Conservation (phyloP, 352 stramenopile species). For the Pythium rhizo-oryzae region DNA sequence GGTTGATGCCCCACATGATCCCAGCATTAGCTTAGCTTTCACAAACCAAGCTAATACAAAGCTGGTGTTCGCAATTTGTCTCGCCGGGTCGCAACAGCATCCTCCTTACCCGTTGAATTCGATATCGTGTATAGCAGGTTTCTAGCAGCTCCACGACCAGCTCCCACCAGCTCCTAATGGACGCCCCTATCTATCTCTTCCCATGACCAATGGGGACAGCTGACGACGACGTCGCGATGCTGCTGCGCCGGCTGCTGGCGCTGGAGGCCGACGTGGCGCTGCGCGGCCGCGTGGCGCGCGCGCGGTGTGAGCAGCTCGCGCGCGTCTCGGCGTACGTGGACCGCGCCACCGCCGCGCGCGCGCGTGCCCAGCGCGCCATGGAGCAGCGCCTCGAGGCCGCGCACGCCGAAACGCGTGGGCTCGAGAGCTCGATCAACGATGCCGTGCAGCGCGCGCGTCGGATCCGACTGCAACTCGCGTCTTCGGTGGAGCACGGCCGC, state of each 20-base stretch:
- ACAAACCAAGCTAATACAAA: too few relatives aligned
- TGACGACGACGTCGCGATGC: conserved; percentile 16
- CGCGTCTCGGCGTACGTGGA: conserved; percentile 32
- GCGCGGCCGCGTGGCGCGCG: conserved; percentile 32
- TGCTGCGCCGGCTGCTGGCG: conserved; percentile 16
- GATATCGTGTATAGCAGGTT: not conserved
- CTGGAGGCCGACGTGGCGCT: conserved; percentile 45
- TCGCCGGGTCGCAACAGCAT: conserved; percentile 10
- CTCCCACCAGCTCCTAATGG: too few relatives aligned
- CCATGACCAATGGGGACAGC: not conserved
- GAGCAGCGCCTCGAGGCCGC: conserved; percentile 13
- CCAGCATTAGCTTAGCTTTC: not conserved
- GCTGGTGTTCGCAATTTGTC: conserved; percentile 5
- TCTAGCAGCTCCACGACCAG: not conserved
- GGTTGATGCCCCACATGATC: too few relatives aligned
- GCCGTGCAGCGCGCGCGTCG: conserved; percentile 49
- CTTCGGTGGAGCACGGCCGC: not conserved
- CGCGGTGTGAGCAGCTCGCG: conserved; percentile 47
- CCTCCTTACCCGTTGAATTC: not conserved
- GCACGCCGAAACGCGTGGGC: conserved; percentile 34
- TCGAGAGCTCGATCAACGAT: conserved; percentile 44
- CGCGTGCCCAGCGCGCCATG: conserved; percentile 1
- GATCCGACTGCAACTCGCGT: conserved; percentile 25
- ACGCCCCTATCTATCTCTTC: too few relatives aligned
- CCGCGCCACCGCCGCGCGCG: not conserved